Evolutionary conservation across 352 stramenopile species (phyloP).

Genomic region (Pythium dissimile): DNA sequence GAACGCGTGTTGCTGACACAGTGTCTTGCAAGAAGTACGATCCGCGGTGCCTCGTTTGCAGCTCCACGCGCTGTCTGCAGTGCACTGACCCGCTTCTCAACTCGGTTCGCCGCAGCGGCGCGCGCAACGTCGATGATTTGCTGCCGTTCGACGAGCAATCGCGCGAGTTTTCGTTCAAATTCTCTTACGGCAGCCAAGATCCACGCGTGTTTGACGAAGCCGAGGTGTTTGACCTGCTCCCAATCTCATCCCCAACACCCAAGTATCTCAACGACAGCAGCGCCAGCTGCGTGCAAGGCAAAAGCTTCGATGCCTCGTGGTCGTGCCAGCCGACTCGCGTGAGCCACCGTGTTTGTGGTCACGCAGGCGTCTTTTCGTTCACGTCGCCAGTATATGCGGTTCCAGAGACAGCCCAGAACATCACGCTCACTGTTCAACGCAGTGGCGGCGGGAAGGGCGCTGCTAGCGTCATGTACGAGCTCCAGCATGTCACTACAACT

Average conservation of each 20-base stretch:
- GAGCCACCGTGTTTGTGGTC: constrained; percentile 90
- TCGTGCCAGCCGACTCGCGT: constrained; percentile 38
- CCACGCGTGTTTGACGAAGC: constrained; percentile 91
- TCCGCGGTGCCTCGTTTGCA: constrained; percentile 89
- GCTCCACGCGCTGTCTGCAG: constrained; percentile 64
- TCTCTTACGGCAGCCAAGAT: constrained; percentile 90
- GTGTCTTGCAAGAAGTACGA: constrained; percentile 86
- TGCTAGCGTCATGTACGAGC: constrained; percentile 71
- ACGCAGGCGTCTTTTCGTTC: constrained; percentile 88
- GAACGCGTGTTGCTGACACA: constrained; percentile 9
- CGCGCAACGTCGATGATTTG: constrained; percentile 50
- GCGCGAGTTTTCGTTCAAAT: constrained; percentile 87
- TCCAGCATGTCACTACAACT: constrained; percentile 81
- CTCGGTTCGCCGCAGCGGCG: constrained; percentile 88
- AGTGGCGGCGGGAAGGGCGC: constrained; percentile 85
- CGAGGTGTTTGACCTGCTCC: constrained; percentile 70
- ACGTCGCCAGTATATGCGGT: constrained; percentile 83
- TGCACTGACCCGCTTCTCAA: constrained; percentile 91
- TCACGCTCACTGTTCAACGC: constrained; percentile 82
- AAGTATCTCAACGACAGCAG: constrained; percentile 53
- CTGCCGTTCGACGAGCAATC: constrained; percentile 87
- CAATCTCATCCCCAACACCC: not conserved
- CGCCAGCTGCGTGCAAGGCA: constrained; percentile 59
- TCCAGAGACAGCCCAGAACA: constrained; percentile 53
- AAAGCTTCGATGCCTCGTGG: constrained; percentile 56